phyloP scores from a whole-genome alignment of 768 basidiomycete species.

The Mrakia gelida region DNA sequence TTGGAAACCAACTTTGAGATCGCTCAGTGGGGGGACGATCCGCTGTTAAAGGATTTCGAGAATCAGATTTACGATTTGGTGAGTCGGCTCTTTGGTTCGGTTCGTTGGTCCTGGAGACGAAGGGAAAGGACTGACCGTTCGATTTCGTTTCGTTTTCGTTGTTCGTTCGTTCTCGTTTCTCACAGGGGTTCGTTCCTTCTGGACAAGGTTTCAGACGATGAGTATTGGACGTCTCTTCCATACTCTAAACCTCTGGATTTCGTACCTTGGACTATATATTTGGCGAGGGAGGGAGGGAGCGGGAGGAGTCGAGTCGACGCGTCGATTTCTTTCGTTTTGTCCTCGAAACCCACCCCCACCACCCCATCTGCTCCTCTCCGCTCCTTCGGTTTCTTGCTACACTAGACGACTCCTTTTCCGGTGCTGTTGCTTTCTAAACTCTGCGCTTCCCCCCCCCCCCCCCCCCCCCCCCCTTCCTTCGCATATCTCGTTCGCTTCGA shows the following conservation, averaged over 20 bases:
- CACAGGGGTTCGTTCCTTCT: conserved; percentile 16
- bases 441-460: background rate
- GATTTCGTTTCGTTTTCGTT: background rate
- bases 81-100: background rate
- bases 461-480: background rate
- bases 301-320: too few species aligned
- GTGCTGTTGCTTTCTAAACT: background rate
- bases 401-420: too few species aligned
- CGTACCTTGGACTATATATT: too few species aligned
- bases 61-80: conserved; percentile 25
- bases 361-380: too few species aligned
- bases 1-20: background rate
- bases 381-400: too few species aligned
- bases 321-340: too few species aligned
- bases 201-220: background rate
- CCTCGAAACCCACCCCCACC: too few species aligned
- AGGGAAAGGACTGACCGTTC: background rate
- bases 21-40: conserved; percentile 27
- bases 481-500: background rate
- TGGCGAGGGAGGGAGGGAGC: too few species aligned
- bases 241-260: background rate
- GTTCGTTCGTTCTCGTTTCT: background rate
- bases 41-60: conserved; percentile 30
- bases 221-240: background rate
- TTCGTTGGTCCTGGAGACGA: too few species aligned